Base-by-base conservation (phyloP, 139 green algal genomes). In the Nannochloris sp. region DNA sequence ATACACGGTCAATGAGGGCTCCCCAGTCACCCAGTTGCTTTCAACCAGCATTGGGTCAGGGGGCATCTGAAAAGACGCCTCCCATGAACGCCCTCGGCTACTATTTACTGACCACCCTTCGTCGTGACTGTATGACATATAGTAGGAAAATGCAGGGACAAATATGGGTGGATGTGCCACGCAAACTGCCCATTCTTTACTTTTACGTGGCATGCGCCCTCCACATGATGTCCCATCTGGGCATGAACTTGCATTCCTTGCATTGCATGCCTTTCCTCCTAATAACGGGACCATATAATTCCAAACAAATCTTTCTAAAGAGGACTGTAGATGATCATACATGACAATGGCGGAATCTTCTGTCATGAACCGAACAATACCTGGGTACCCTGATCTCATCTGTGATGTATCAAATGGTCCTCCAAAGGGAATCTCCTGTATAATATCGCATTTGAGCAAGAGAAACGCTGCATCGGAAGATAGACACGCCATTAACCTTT, bases 11-110 rank as follows among this genome's bases (percentile, higher is more conserved):
- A 89, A 25, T n/a, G 36, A 46, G 0, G 79, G 83, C 45, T 72
- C 71, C 2, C 37, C 61, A 2, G 9, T 3, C 0, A 77, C 77
- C 84, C 84, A 91, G 62, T 87, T 81, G 65, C 74, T 85, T 63
- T 91, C 84, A 2, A 70, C 69, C 83, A 82, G 91, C 48, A 84
- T 56, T 1, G 77, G 72, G 40, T 91, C 84, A 1, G 40, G 3
- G 0, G 84, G 84, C 84, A 84, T 91, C 20, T 43, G 63, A 49
- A 71, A 55, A 50, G 40, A 20, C 17, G 3, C 9, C 49, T 79
- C 73, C 84, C 69, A 59, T 33, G 20, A 20, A 10, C 36, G 63
- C 69, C 81, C 89, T 0, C 13, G 26, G 1, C 51, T 56, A 2
- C 71, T 0, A 79, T 8, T 20, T 69, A n/a, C 74, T 66, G 63